Evolutionary conservation across 1,139 yeast species (phyloP), one percentile per base, ranked within the genome.

Genomic region (Saccharomyces pastorianus): DNA sequence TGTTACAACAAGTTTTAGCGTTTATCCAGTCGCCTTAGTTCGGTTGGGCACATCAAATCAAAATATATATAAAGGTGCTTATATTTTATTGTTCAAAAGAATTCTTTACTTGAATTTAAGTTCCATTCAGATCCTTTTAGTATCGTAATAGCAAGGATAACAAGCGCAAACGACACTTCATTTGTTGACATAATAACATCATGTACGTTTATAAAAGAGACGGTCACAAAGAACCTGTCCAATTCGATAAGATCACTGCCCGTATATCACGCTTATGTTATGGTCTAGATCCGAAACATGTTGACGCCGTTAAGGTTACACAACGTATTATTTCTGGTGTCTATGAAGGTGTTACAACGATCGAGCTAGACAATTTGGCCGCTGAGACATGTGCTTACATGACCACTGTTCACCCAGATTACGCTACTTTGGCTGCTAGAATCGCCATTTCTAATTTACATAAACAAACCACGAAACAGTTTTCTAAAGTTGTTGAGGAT

Each of bases 381-480:
- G 96, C 97, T 47, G 99, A 93, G 74, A 90, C 98, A 46, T 95
- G 97, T 55, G 98, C 98, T 47, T 86, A 88, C 66, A 86, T 91
- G 96, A 88, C 97, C 58, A 93, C 98, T 20, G 82, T 86, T 57
- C 99, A 93, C 71, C 98, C 98, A 25, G 98, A 93, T 73, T 91
- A 93, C 66, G 96, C 97, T 49, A 83, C 83, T 48, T 79, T 93
- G 63, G 99, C 97, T 52, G 98, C 98, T 32, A 84, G 99, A 73
- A 84, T 93, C 58, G 96, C 96, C 41, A 87, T 91, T 51, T 85
- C 95, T 48, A 88, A 89, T 71, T 78, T 91, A 69, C 97, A 91
- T 76, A 90, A 88, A 73, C 96, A 88, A 54, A 88, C 97, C 57
- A 85, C 88, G 64, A 86, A 88, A 73, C 85, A 80, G 68, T 90